These are phyloP conservation scores for Phaeophleospora eucalypticola DNA, from an alignment of 2,329 filamentous ascomycete genomes.

Conservation along the genomic window DNA sequence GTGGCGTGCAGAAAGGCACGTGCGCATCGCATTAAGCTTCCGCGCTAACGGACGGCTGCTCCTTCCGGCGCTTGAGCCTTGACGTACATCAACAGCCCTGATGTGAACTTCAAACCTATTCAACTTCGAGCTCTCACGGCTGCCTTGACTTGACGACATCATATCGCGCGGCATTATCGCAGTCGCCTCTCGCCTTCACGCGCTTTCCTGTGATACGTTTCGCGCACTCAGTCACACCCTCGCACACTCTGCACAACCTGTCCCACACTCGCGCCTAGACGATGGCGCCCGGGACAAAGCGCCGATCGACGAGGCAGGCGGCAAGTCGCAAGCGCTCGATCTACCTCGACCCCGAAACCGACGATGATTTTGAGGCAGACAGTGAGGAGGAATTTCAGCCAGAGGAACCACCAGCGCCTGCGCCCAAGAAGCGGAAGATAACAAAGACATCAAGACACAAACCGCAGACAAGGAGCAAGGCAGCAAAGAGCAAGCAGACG, in stretches of 20 bases:
- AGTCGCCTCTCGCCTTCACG: neutral
- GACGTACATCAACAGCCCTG: neutral
- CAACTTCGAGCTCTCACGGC: neutral
- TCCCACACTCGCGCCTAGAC: neutral
- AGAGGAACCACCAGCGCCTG: constrained; percentile 12
- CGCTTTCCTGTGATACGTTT: no score
- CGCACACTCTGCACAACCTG: neutral
- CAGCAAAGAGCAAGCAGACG: constrained; percentile 14
- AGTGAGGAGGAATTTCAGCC: constrained; percentile 23
- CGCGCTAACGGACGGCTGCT: neutral
- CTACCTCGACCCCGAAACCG: constrained; percentile 35
- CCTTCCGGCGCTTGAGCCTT: neutral
- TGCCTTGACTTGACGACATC: neutral
- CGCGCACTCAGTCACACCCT: no score
- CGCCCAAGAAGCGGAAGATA: constrained; percentile 24
- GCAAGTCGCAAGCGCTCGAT: constrained; percentile 31
- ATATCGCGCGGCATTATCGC: neutral
- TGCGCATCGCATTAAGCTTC: neutral
- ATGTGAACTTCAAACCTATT: no score
- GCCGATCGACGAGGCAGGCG: constrained; percentile 32
- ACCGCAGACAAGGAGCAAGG: constrained; percentile 25
- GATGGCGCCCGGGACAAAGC: constrained; percentile 24
- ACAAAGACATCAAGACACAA: constrained; percentile 13
- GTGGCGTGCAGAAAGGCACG: neutral
- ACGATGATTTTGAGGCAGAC: constrained; percentile 31